Base-by-base conservation (phyloP, 495 filamentous ascomycete genomes). In the Xylaria cubensis region DNA sequence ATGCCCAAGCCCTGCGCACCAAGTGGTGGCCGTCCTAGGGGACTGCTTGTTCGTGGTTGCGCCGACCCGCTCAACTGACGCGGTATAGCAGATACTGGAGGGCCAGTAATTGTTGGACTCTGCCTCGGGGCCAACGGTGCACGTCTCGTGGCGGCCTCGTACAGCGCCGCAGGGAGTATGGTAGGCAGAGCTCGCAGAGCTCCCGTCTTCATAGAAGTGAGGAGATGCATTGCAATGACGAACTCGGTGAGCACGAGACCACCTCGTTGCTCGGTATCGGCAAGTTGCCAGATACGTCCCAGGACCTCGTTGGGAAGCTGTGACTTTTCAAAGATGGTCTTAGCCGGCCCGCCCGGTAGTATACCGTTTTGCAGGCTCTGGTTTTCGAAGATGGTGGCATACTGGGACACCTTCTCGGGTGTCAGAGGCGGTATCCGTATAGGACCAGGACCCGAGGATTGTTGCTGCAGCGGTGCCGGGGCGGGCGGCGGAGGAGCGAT, bases 141-240 rank as follows among this genome's bases (percentile, higher is more conserved):
- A 66, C 94, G 84, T 69, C 95, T 89, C 65, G 93, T 88, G 7
- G 97, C 96, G 34, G 97, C 96, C 74, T 98, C 96, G 74, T 97
- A 98, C 19, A 99, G 85, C 3, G 92, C 92, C 21, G 93, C 89
- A 34, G 97, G 97, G 2, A 99, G 87, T 46, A 92, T 90, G 69
- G 85, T 91, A 32, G 96, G 96, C 72, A 98, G 85, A 58, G 87
- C 92, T 67, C 91, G 89, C 80, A 99, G 85, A 8, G 88, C 86
- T 34, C 95, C 93, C 29, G 90, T 92, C 83, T 95, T 97, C 80
- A 90, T 94, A 8, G 95, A 97, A 6, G 93, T 93, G 65, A 99
- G 85, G 39, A 99, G 86, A 83, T 99, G 96, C 96, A 99, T 99
- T 13, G 97, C 95, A 75, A 99, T 96, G 75, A 98, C 92, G 80